Conservation (phyloP, 352 stramenopile genomes). For the Phytophthora multivora region DNA sequence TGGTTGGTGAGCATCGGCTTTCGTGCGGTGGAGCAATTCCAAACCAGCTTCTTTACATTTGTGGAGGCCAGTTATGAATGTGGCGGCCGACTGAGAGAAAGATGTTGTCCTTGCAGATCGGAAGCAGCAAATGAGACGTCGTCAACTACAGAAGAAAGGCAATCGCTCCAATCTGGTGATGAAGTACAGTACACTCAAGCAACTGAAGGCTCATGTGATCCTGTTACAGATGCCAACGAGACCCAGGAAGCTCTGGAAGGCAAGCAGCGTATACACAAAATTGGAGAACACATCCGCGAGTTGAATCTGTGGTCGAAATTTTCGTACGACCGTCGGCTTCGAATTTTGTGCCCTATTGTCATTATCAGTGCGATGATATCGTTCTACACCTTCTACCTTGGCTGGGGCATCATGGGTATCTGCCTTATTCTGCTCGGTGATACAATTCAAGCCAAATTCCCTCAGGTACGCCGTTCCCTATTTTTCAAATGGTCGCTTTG, state of each 20-base stretch:
- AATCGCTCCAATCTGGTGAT: constrained; percentile 25
- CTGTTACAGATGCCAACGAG: constrained; percentile 57
- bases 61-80: constrained; percentile 46
- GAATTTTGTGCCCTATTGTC: constrained; percentile 72
- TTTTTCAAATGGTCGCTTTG: not conserved
- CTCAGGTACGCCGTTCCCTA: constrained; percentile 42
- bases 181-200: constrained; percentile 15
- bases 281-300: constrained; percentile 48
- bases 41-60: constrained; percentile 63
- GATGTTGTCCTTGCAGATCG: constrained; percentile 12
- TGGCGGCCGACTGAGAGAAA: constrained; percentile 18
- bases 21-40: constrained; percentile 73
- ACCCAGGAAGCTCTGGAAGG: constrained; percentile 64
- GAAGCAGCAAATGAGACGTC: constrained; percentile 2
- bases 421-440: constrained; percentile 79
- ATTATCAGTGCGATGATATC: constrained; percentile 84
- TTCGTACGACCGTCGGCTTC: constrained; percentile 64
- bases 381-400: constrained; percentile 78
- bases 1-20: constrained; percentile 88
- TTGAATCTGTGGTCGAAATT: constrained; percentile 85
- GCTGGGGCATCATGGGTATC: constrained; percentile 84
- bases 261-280: constrained; percentile 52
- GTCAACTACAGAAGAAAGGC: constrained; percentile 28
- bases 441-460: constrained; percentile 84
- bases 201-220: constrained; percentile 24